phyloP scores from a whole-genome alignment of 169 alveolate genomes.

The Cyclospora cayetanensis region DNA sequence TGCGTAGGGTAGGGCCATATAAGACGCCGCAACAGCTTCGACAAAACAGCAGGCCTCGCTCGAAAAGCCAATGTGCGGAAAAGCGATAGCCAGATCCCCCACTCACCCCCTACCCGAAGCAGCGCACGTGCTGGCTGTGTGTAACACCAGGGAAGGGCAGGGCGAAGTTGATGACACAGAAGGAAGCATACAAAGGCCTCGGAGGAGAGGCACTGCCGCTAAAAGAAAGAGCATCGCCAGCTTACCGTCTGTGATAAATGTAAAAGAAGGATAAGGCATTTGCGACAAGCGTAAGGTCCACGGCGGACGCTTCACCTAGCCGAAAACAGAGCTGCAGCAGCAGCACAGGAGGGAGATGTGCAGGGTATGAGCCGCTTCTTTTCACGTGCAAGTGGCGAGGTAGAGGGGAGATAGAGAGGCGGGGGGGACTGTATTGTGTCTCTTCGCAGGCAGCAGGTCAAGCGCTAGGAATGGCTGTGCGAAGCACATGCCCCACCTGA shows the following conservation, averaged over 20 bases:
- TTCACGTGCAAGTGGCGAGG: no score
- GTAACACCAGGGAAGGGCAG: no score
- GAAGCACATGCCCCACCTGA: no score
- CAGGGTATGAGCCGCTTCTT: no score
- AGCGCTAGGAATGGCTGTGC: background rate
- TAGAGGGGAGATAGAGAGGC: no score
- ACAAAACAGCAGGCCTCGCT: no score
- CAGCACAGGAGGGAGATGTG: background rate
- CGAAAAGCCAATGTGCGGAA: no score
- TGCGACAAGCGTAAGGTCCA: slow-evolving; percentile 30
- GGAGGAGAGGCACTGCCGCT: background rate
- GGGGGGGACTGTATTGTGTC: no score
- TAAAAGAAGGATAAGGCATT: slow-evolving; percentile 31
- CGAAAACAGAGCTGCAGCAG: background rate
- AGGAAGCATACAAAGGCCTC: background rate
- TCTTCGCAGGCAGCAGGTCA: background rate
- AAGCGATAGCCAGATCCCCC: background rate
- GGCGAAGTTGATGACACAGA: background rate
- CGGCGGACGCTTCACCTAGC: background rate
- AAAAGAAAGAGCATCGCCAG: background rate
- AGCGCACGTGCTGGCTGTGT: no score
- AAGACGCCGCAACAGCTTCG: no score
- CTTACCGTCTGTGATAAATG: slow-evolving; percentile 1
- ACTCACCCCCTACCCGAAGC: no score
- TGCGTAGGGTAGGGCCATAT: no score